phyloP scores from a whole-genome alignment of 441 rosid species.

The Populus trichocarpa region DNA sequence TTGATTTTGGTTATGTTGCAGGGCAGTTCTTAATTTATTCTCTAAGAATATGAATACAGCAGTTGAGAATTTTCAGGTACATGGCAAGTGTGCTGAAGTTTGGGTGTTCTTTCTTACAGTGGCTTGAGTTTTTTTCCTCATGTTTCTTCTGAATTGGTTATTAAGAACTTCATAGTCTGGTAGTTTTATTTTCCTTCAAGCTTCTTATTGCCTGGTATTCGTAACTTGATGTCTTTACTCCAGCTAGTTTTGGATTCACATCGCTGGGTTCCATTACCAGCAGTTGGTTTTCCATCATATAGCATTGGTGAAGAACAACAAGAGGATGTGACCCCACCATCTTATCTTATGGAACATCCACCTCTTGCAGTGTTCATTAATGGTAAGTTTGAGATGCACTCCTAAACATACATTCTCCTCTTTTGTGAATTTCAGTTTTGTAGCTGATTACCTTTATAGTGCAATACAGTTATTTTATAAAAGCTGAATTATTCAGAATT shows the following conservation, averaged over 20 bases:
- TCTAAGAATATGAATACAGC: slow-evolving; percentile 81
- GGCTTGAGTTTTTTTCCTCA: slow-evolving; percentile 6
- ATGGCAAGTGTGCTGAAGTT: slow-evolving; percentile 9
- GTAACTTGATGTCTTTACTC: slow-evolving; percentile 26
- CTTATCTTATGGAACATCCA: slow-evolving; percentile 95
- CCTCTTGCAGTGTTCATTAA: slow-evolving; percentile 94
- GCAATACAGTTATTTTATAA: not conserved
- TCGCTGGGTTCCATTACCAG: slow-evolving; percentile 94
- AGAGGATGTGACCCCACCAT: slow-evolving; percentile 91
- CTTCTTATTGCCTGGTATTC: slow-evolving; percentile 11
- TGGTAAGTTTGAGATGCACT: slow-evolving; percentile 41
- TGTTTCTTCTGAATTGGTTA: not conserved
- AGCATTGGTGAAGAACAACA: slow-evolving; percentile 58
- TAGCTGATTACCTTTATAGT: slow-evolving; percentile 1
- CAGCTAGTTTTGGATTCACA: slow-evolving; percentile 98
- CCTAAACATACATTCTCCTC: not conserved
- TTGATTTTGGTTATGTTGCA: slow-evolving; percentile 30
- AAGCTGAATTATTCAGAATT: not conserved
- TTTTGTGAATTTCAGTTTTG: not conserved
- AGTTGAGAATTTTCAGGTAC: slow-evolving; percentile 89
- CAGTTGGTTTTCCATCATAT: slow-evolving; percentile 73
- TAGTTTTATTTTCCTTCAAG: slow-evolving; percentile 15
- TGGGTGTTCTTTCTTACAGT: slow-evolving; percentile 7
- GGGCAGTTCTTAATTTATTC: slow-evolving; percentile 89
- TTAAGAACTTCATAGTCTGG: not conserved